Conservation (phyloP, 2,329 filamentous ascomycete genomes). For the Diplocarpon mali region DNA sequence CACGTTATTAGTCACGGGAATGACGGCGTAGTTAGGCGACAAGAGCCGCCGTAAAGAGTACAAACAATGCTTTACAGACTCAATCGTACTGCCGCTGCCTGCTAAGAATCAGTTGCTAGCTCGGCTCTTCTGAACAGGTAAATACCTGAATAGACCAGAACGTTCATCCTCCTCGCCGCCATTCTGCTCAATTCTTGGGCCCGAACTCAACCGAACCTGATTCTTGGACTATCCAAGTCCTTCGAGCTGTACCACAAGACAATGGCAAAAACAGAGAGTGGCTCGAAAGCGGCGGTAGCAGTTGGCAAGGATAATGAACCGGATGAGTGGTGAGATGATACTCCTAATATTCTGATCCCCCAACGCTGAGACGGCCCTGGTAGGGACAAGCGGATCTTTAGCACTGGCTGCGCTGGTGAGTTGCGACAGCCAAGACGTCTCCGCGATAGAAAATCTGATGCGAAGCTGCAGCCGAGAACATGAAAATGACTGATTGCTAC, state of each 20-base stretch:
- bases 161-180: slow-evolving; percentile 64
- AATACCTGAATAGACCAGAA: slow-evolving; percentile 83
- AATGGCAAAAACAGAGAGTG: slow-evolving; percentile 26
- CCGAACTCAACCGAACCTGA: slow-evolving; percentile 18
- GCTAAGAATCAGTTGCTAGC: slow-evolving; percentile 1
- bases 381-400: slow-evolving; percentile 97
- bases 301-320: slow-evolving; percentile 70
- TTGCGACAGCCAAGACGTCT: not conserved
- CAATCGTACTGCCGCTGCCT: slow-evolving; percentile 77
- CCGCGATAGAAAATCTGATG: not conserved
- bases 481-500: slow-evolving; percentile 88
- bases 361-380: slow-evolving; percentile 12
- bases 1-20: slow-evolving; percentile 65
- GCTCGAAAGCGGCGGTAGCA: slow-evolving; percentile 25
- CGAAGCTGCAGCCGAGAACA: slow-evolving; percentile 60
- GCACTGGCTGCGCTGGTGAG: slow-evolving; percentile 81
- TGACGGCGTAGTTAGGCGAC: slow-evolving; percentile 85
- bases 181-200: slow-evolving; percentile 32
- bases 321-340: slow-evolving; percentile 69
- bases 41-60: slow-evolving; percentile 78
- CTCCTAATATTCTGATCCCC: slow-evolving; percentile 11
- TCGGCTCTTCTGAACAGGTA: slow-evolving; percentile 1
- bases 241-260: slow-evolving; percentile 8
- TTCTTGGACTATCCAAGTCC: slow-evolving; percentile 4
- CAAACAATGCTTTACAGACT: slow-evolving; percentile 83